A percentile compares a stretch with the other conserved stretches of the same genome.
Evolutionary conservation across 2,329 filamentous ascomycete genomes (phyloP).

Genomic region (Fusarium lyarnte): DNA sequence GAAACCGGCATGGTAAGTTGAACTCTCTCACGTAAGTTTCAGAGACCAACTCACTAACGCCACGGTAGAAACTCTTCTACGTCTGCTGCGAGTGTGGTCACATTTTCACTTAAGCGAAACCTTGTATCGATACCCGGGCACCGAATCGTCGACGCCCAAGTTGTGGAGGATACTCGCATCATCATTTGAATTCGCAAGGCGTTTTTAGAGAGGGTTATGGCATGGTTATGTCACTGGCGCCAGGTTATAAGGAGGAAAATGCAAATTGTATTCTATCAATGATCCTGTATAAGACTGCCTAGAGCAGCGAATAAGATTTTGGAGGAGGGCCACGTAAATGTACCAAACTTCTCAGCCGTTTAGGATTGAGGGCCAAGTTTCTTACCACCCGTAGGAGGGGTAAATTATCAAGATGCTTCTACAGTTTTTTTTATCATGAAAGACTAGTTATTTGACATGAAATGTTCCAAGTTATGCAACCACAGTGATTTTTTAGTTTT

Average conservation of each 20-base stretch:
- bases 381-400: not conserved
- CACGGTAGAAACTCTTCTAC: slow-evolving; percentile 82
- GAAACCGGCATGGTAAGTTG: slow-evolving; percentile 95
- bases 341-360: not conserved
- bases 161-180: slow-evolving; percentile 29
- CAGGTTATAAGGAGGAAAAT: slow-evolving; percentile 15
- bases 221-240: slow-evolving; percentile 22
- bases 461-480: not conserved
- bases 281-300: slow-evolving; percentile 20
- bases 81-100: slow-evolving; percentile 95
- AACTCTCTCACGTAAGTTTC: not conserved
- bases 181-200: slow-evolving; percentile 37
- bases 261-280: slow-evolving; percentile 32
- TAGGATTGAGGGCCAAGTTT: not conserved
- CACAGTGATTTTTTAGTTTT: not conserved
- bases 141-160: slow-evolving; percentile 21
- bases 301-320: not conserved
- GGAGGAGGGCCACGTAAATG: not conserved
- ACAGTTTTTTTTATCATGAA: slow-evolving; percentile 14
- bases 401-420: slow-evolving; percentile 12
- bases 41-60: slow-evolving; percentile 1
- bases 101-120: slow-evolving; percentile 71
- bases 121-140: slow-evolving; percentile 40
- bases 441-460: not conserved
- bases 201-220: slow-evolving; percentile 33